These are phyloP conservation scores for Paraconiothyrium brasiliense DNA, from an alignment of 2,329 filamentous ascomycete genomes.

Conservation along the genomic window DNA sequence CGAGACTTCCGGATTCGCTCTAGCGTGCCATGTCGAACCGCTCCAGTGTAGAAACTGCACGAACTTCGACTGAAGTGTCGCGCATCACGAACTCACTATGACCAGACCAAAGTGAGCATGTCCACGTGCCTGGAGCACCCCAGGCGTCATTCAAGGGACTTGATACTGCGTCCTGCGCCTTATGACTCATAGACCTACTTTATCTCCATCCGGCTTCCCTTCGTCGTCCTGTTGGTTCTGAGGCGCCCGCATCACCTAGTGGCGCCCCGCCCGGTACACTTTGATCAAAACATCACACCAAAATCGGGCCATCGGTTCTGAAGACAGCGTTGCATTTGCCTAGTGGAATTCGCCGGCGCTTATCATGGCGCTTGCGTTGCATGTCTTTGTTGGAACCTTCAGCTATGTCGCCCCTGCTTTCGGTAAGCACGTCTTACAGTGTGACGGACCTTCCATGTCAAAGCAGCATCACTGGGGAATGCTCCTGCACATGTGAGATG, in stretches of 20 bases:
- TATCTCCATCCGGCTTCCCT: too few species aligned
- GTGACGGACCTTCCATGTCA: neutral
- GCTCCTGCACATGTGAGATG: neutral
- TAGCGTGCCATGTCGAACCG: slow-evolving; percentile 7
- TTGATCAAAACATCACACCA: too few species aligned
- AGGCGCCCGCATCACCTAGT: too few species aligned
- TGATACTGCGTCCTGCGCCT: too few species aligned
- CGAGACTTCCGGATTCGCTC: neutral
- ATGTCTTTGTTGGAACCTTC: slow-evolving; percentile 4
- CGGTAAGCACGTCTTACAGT: slow-evolving; percentile 5
- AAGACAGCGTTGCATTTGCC: neutral
- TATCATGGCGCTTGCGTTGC: neutral
- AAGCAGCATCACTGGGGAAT: neutral
- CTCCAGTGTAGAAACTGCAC: too few species aligned
- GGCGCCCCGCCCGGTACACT: neutral
- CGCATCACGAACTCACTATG: too few species aligned
- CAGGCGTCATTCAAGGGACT: too few species aligned
- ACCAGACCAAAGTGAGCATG: too few species aligned
- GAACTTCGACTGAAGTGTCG: too few species aligned
- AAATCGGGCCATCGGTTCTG: neutral
- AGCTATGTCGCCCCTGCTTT: slow-evolving; percentile 1
- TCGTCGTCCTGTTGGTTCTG: too few species aligned
- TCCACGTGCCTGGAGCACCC: too few species aligned
- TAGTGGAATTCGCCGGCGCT: neutral
- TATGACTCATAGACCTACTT: too few species aligned